A percentile compares a stretch with the other conserved stretches of the same genome.
These are phyloP conservation scores for Tulasnella sp. DNA, from an alignment of 768 basidiomycete genomes.

Conservation along the genomic window DNA sequence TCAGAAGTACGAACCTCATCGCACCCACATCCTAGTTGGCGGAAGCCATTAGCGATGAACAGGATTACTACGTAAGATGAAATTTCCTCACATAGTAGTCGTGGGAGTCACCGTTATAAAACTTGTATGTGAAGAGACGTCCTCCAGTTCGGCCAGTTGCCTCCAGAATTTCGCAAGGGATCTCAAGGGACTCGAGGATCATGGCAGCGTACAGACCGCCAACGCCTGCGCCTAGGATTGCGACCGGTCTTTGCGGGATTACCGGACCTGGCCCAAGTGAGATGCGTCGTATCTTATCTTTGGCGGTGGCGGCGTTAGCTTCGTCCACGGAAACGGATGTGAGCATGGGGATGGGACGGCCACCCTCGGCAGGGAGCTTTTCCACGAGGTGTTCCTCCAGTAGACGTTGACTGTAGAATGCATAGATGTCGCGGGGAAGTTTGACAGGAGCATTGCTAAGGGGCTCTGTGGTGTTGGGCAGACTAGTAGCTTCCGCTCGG, in stretches of 20 bases:
- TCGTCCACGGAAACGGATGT: not conserved
- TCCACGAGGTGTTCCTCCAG: not conserved
- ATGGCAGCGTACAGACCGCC: slow-evolving; percentile 45
- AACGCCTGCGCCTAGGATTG: slow-evolving; percentile 40
- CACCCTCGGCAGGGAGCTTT: not conserved
- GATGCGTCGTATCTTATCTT: not conserved
- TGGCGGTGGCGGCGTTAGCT: not conserved
- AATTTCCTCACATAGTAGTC: slow-evolving; percentile 38
- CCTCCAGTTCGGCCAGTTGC: slow-evolving; percentile 43
- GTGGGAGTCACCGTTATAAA: slow-evolving; percentile 33
- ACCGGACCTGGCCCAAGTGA: not conserved
- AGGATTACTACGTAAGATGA: not conserved
- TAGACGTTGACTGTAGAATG: slow-evolving; percentile 3
- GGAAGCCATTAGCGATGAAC: not conserved
- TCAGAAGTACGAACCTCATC: slow-evolving; percentile 27
- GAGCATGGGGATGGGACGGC: not conserved
- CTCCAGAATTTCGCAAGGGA: slow-evolving; percentile 48
- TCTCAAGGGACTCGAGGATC: slow-evolving; percentile 43
- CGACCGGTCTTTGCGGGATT: slow-evolving; percentile 36
- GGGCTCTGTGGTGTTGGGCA: not conserved
- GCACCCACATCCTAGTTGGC: slow-evolving; percentile 31
- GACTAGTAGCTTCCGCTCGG: not conserved
- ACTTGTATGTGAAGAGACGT: slow-evolving; percentile 44
- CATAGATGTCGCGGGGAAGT: slow-evolving; percentile 2
- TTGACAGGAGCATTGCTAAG: not conserved